Evolutionary conservation across 140 eudicot genomes (phyloP), one percentile per base, ranked within the genome.

Genomic region (Oenanthe javanica): DNA sequence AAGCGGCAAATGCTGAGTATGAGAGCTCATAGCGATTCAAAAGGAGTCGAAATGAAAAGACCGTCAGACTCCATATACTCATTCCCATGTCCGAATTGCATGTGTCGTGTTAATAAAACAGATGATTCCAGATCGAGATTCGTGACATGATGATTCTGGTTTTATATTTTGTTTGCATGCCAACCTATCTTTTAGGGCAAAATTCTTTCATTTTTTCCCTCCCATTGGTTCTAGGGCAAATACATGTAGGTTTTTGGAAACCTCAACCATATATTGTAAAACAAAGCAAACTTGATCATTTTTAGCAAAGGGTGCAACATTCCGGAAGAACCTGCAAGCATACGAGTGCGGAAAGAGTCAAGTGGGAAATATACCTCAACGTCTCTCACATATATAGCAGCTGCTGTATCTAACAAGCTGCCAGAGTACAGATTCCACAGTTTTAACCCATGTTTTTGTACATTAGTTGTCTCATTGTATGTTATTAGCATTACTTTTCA

Each of bases 51-150:
- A 78, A 67, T 92, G n/a, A 95, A 89, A 89, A 92, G 99, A 70
- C 96, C 94, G 21, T 85, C 86, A 6, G 97, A 90, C 80, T 95
- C 99, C 0, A 84, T 92, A 83, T 95, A 95, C 88, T 92, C 97
- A 15, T 88, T 92, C 79, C 99, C 99, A 11, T 95, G 99, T 80
- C 99, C 99, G 59, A 93, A 92, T 82, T 95, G 99, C 93, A 95
- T 95, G 99, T 92, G 99, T 79, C 94, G 84, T 83, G 78, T 77
- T 55, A 94, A 92, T 83, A 94, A 78, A 86, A 87, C 97, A 42
- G 91, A 90, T 71, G 94, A 88, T 80, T 88, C 92, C 31, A 90
- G 82, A 87, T 42, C 91, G 81, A 77, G 86, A 75, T 25, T 40
- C 23, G 81, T 78, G 52, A 85, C 88, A 42, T 88, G 88, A 90